phyloP scores from a whole-genome alignment of 805 yeast species.

The Sungouiella thailandica region DNA sequence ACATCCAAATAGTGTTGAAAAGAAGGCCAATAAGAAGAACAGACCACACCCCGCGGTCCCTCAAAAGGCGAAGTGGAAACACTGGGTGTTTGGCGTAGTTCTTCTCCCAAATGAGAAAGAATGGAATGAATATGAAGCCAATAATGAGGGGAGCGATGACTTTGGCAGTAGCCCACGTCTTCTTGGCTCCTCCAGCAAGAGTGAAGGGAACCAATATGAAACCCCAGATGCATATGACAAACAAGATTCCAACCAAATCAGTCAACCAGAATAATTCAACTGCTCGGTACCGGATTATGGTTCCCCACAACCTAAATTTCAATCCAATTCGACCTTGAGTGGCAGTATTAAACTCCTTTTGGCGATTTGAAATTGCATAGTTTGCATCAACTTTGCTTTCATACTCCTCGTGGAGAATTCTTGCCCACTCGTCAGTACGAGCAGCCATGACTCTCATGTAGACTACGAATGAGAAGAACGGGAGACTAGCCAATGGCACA shows the following conservation, averaged over 20 bases:
- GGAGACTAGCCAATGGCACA: slow-evolving; percentile 62
- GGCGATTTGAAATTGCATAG: background rate
- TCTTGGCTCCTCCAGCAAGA: slow-evolving; percentile 56
- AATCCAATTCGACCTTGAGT: background rate
- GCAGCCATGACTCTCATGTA: slow-evolving; percentile 56
- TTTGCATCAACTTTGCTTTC: slow-evolving; percentile 1
- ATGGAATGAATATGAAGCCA: slow-evolving; percentile 58
- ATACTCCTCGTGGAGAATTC: slow-evolving; percentile 35
- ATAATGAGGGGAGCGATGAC: slow-evolving; percentile 67
- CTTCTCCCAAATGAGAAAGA: slow-evolving; percentile 57
- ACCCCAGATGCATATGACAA: slow-evolving; percentile 54
- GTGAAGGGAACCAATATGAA: slow-evolving; percentile 70
- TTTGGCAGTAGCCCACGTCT: slow-evolving; percentile 52
- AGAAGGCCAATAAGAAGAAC: slow-evolving; percentile 57
- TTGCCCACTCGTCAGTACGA: slow-evolving; percentile 47
- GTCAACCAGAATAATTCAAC: slow-evolving; percentile 51
- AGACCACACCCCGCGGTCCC: slow-evolving; percentile 70
- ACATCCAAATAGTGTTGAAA: slow-evolving; percentile 57
- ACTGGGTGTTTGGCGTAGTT: slow-evolving; percentile 55
- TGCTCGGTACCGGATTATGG: background rate
- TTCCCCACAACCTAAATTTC: slow-evolving; percentile 10
- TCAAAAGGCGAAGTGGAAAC: slow-evolving; percentile 52
- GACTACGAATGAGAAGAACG: slow-evolving; percentile 46
- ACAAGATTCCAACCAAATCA: slow-evolving; percentile 58
- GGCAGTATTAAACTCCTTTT: background rate